Percentiles rank a stretch among this genome's conserved stretches.
Evolutionary conservation across 1,139 yeast species (phyloP).

Genomic region (Hyphopichia burtonii): DNA sequence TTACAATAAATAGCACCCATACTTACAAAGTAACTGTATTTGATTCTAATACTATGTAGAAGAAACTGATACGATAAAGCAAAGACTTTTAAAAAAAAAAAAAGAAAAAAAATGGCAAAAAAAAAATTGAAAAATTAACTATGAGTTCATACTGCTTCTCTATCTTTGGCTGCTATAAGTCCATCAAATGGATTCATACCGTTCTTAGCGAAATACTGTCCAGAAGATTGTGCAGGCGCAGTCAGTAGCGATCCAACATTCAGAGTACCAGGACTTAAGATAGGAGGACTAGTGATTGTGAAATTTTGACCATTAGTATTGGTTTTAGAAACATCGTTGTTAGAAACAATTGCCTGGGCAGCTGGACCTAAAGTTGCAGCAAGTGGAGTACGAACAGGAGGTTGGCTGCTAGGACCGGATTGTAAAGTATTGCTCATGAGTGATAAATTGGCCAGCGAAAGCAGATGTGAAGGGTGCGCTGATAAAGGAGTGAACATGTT

Average conservation of each 20-base stretch:
- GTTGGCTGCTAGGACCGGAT: conserved; percentile 8
- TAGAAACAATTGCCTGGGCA: conserved; percentile 21
- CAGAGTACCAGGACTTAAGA: conserved; percentile 16
- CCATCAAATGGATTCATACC: conserved; percentile 47
- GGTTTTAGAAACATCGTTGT: neutral
- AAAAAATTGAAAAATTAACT: neutral
- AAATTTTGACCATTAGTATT: neutral
- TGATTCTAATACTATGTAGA: too few relatives aligned
- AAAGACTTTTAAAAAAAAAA: neutral
- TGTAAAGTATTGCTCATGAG: conserved; percentile 10
- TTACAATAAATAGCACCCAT: too few relatives aligned
- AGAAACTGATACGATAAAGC: too few relatives aligned
- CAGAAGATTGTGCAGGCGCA: conserved; percentile 37
- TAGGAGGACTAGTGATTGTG: conserved; percentile 9
- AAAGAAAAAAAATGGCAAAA: neutral
- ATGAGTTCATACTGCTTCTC: neutral
- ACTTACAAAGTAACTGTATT: too few relatives aligned
- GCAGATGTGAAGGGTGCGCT: conserved; percentile 26
- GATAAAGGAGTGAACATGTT: conserved; percentile 35
- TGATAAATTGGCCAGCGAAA: conserved; percentile 19
- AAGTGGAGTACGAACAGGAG: conserved; percentile 33
- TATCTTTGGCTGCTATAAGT: conserved; percentile 29
- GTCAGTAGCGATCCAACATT: conserved; percentile 19
- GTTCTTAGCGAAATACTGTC: conserved; percentile 36
- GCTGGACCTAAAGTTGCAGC: conserved; percentile 31